Evolutionary conservation across 2,329 filamentous ascomycete species (phyloP).

Genomic region (Colletotrichum plurivorum): DNA sequence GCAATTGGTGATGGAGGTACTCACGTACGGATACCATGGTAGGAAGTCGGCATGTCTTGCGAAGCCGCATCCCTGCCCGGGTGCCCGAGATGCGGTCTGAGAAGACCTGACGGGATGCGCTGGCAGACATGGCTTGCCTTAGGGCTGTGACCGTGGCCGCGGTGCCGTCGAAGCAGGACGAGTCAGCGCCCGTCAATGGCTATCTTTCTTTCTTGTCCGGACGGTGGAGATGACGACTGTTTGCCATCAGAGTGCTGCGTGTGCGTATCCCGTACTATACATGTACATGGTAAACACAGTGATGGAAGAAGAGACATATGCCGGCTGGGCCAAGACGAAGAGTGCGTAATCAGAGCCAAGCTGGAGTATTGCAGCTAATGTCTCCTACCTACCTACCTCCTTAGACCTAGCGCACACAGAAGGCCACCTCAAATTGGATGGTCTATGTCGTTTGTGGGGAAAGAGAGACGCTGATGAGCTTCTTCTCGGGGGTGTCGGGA

Average conservation of each 20-base stretch:
- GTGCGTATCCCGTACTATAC: too few species aligned
- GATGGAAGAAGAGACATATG: background rate
- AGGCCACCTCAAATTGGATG: too few species aligned
- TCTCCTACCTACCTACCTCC: too few species aligned
- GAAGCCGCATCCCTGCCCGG: constrained; percentile 11
- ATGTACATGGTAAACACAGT: background rate
- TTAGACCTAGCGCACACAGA: too few species aligned
- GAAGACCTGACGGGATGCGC: constrained; percentile 20
- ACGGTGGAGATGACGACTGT: constrained; percentile 7
- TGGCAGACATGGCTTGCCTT: constrained; percentile 40
- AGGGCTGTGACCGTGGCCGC: constrained; percentile 31
- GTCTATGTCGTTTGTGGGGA: too few species aligned
- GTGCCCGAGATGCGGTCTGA: constrained; percentile 7
- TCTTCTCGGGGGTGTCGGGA: constrained; percentile 9
- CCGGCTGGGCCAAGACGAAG: constrained; percentile 16
- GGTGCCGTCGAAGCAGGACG: constrained; percentile 20
- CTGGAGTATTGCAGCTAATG: background rate
- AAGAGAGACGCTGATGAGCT: too few species aligned
- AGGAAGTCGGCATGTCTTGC: constrained; percentile 8
- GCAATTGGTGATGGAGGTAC: too few species aligned
- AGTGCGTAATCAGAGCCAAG: constrained; percentile 22
- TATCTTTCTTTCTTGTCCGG: background rate
- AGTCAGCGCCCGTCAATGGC: constrained; percentile 27
- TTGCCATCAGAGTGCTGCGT: background rate
- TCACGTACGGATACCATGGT: too few species aligned